A percentile compares a stretch with the other conserved stretches of the same genome.
phyloP scores from a whole-genome alignment of 192 early-diverging fungal genomes.

The Coemansia sp. region DNA sequence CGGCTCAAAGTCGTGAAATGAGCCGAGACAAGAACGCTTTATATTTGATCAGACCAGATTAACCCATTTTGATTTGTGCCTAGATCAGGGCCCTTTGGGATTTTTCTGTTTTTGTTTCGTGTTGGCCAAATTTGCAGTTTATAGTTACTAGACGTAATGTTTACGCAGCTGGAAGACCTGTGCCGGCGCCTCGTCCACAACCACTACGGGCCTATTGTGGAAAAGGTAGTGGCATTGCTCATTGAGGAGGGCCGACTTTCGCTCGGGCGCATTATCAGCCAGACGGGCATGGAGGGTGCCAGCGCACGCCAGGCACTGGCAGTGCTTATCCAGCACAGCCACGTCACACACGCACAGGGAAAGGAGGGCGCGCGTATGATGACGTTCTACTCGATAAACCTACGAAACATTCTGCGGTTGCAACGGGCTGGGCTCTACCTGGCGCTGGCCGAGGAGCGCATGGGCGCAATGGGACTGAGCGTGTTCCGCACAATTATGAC shows the following conservation, averaged over 20 bases:
- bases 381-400: slow-evolving; percentile 68
- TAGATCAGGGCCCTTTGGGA: neutral
- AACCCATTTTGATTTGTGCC: neutral
- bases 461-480: slow-evolving; percentile 58
- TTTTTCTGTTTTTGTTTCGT: slow-evolving; percentile 3
- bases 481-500: slow-evolving; percentile 55
- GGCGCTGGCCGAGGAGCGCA: slow-evolving; percentile 57
- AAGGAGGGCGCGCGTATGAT: slow-evolving; percentile 60
- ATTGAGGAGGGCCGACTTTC: slow-evolving; percentile 64
- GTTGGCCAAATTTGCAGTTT: neutral
- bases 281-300: slow-evolving; percentile 50
- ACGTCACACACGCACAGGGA: slow-evolving; percentile 69
- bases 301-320: slow-evolving; percentile 74
- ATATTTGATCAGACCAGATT: neutral
- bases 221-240: slow-evolving; percentile 46
- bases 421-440: slow-evolving; percentile 60
- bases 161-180: slow-evolving; percentile 43
- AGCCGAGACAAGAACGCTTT: neutral
- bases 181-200: slow-evolving; percentile 63
- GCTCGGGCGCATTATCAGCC: slow-evolving; percentile 55
- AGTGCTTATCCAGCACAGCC: slow-evolving; percentile 84
- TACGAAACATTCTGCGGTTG: slow-evolving; percentile 60
- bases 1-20: too few relatives aligned
- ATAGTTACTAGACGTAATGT: slow-evolving; percentile 21
- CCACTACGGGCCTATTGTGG: slow-evolving; percentile 78